Evolutionary conservation across 2,329 filamentous ascomycete species (phyloP).

Genomic region (Pseudogymnoascus sp.): DNA sequence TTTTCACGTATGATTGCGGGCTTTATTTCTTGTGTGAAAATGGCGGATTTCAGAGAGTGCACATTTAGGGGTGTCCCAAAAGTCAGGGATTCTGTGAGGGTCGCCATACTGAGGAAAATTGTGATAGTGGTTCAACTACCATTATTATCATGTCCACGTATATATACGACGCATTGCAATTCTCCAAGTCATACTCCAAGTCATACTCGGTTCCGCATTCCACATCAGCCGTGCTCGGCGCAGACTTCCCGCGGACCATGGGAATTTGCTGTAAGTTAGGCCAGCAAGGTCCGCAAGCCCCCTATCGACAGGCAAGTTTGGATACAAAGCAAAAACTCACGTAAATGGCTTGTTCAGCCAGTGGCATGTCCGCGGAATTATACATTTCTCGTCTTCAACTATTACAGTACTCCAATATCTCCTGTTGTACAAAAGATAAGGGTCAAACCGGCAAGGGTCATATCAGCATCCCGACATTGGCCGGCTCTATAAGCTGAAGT

Average conservation of each 20-base stretch:
- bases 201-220: background rate
- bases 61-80: background rate
- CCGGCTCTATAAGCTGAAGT: background rate
- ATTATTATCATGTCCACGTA: background rate
- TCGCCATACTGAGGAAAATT: background rate
- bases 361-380: constrained; percentile 4
- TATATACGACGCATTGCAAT: background rate
- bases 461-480: background rate
- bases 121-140: background rate
- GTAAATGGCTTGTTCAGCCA: background rate
- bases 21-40: background rate
- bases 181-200: background rate
- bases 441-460: background rate
- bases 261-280: background rate
- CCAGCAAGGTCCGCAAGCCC: background rate
- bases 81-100: background rate
- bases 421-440: background rate
- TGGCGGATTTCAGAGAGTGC: background rate
- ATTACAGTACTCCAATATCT: background rate
- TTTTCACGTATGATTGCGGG: background rate
- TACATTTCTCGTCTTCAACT: background rate
- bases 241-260: background rate
- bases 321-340: background rate
- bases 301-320: background rate
- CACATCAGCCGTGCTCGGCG: background rate